These are phyloP conservation scores for Monosporascus ibericus DNA, from an alignment of 2,329 filamentous ascomycete genomes.

Conservation along the genomic window DNA sequence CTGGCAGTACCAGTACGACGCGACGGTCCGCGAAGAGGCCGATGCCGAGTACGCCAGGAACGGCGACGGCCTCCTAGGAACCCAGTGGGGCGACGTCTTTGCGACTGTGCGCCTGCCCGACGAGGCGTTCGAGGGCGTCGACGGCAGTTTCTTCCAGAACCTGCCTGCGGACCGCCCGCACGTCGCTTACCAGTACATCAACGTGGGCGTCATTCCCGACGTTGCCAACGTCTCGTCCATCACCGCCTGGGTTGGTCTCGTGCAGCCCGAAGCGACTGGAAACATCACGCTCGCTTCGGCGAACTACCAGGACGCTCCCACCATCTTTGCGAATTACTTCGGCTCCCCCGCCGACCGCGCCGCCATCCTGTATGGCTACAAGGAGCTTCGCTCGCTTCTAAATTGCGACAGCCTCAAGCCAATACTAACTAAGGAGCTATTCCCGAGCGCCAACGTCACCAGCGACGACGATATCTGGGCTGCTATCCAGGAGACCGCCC, in stretches of 20 bases:
- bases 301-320: conserved; percentile 44
- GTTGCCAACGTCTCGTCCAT: conserved; percentile 30
- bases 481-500: conserved; percentile 8
- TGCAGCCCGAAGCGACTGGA: conserved; percentile 14
- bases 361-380: conserved; percentile 9
- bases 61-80: conserved; percentile 7
- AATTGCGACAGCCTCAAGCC: conserved; percentile 2
- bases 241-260: conserved; percentile 23
- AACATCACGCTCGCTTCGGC: conserved; percentile 38
- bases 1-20: conserved; percentile 3
- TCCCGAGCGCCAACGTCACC: conserved; percentile 10
- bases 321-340: conserved; percentile 43
- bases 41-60: conserved; percentile 8
- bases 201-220: conserved; percentile 35
- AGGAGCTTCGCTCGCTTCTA: conserved; percentile 7
- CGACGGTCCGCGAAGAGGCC: conserved; percentile 2
- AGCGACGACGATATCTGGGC: conserved; percentile 8
- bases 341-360: conserved; percentile 34
- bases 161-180: conserved; percentile 12
- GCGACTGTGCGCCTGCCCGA: conserved; percentile 10
- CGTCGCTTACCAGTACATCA: conserved; percentile 9
- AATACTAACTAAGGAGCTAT: conserved; percentile 7
- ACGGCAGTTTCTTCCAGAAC: conserved; percentile 6
- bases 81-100: conserved; percentile 3
- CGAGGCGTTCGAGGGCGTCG: conserved; percentile 6